Percentiles rank a stretch among this genome's conserved stretches.
These are phyloP conservation scores for Eucalyptus cloeziana DNA, from an alignment of 345 rosid genomes.

Conservation along the genomic window DNA sequence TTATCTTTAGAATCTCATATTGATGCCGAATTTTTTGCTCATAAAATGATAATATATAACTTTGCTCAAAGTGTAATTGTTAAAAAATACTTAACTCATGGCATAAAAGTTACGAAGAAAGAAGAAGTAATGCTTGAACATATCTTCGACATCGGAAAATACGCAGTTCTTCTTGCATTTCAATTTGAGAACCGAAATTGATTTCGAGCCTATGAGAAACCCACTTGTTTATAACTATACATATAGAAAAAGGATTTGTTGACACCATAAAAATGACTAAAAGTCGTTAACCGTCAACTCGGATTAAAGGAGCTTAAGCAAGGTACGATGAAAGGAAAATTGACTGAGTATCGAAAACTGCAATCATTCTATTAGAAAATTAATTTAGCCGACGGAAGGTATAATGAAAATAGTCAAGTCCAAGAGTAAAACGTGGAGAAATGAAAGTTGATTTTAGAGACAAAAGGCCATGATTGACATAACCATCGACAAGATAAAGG, in stretches of 20 bases:
- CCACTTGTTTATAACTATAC: background rate
- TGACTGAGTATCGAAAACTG: background rate
- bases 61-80: too few species aligned
- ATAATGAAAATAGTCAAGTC: background rate
- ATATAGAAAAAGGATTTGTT: background rate
- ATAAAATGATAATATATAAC: background rate
- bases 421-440: background rate
- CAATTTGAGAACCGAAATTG: background rate
- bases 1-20: background rate
- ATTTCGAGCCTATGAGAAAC: background rate
- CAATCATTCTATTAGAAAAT: background rate
- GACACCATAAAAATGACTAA: background rate
- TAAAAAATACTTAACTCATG: background rate
- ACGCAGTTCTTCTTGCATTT: background rate
- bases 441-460: background rate
- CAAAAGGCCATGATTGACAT: background rate
- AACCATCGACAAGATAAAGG: background rate
- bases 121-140: background rate
- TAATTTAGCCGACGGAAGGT: background rate
- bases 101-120: background rate
- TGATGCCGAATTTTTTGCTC: background rate
- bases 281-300: background rate
- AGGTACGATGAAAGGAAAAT: background rate
- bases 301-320: background rate
- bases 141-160: background rate